These are phyloP conservation scores for Malassezia psittaci DNA, from an alignment of 1,284 basidiomycete species.

Conservation along the genomic window DNA sequence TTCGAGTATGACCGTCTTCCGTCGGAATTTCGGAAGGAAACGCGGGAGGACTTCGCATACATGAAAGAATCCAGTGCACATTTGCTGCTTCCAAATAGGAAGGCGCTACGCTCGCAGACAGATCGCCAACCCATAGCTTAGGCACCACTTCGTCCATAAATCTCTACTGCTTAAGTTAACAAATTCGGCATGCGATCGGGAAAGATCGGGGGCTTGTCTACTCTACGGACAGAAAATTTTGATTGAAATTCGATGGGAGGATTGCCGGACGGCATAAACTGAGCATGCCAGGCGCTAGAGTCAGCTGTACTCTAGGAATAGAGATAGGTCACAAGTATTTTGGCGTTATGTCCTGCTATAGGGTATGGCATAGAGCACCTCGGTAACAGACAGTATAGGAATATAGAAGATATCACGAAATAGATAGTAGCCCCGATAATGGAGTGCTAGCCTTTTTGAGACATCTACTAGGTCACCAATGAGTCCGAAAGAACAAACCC, in stretches of 20 bases:
- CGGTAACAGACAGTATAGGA: constrained; percentile 13
- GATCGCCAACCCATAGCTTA: constrained; percentile 34
- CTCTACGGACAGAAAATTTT: neutral
- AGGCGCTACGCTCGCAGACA: constrained; percentile 28
- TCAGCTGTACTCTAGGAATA: neutral
- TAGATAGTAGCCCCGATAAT: neutral
- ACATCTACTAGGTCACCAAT: too few species aligned
- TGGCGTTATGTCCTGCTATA: constrained; percentile 20
- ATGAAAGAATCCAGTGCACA: constrained; percentile 32
- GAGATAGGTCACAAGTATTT: constrained; percentile 8
- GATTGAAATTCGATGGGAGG: too few species aligned
- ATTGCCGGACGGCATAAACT: too few species aligned
- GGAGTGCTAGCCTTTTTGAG: neutral
- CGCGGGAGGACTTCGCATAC: constrained; percentile 30
- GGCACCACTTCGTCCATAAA: constrained; percentile 41
- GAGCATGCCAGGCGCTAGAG: too few species aligned
- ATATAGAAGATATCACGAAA: constrained; percentile 4
- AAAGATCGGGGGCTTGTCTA: neutral
- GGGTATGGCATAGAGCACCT: constrained; percentile 16
- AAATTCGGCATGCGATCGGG: neutral
- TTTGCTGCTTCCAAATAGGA: constrained; percentile 31
- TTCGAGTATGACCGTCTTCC: neutral
- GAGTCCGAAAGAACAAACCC: too few species aligned
- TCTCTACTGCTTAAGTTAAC: neutral
- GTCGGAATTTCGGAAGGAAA: constrained; percentile 18